Percentiles rank a stretch among this genome's conserved stretches.
Evolutionary conservation across 805 yeast genomes (phyloP).

Genomic region (Wickerhamiella shivajii): DNA sequence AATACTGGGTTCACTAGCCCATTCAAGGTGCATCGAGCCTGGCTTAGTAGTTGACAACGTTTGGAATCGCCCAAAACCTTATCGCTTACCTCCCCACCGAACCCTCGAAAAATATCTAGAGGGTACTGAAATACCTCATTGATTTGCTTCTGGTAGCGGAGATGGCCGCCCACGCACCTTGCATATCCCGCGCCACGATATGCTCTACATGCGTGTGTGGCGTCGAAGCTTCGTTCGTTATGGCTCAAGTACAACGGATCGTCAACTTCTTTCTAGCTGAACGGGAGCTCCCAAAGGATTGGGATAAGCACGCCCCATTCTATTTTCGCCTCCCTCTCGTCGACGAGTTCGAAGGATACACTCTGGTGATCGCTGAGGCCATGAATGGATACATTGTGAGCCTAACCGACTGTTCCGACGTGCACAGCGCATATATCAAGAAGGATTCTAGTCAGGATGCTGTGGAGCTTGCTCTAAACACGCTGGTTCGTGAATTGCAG

Average conservation of each 20-base stretch:
- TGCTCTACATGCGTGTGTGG: background rate
- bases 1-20: slow-evolving; percentile 17
- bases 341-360: slow-evolving; percentile 3
- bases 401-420: background rate
- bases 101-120: background rate
- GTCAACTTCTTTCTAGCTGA: background rate
- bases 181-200: background rate
- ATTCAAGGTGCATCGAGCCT: slow-evolving; percentile 16
- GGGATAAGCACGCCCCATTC: slow-evolving; percentile 3
- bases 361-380: slow-evolving; percentile 7
- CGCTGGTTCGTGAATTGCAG: slow-evolving; percentile 3
- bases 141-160: too few species aligned
- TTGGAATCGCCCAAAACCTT: background rate
- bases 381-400: slow-evolving; percentile 1
- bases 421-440: slow-evolving; percentile 1
- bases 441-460: background rate
- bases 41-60: slow-evolving; percentile 10
- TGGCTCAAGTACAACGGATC: slow-evolving; percentile 1
- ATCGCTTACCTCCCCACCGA: background rate
- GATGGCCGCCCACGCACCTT: background rate
- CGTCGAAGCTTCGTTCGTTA: background rate
- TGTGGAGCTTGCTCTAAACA: slow-evolving; percentile 1
- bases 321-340: slow-evolving; percentile 2
- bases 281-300: background rate
- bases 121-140: too few species aligned